These are phyloP conservation scores for Copromyces sp. DNA, from an alignment of 495 filamentous ascomycete species.

Conservation along the genomic window DNA sequence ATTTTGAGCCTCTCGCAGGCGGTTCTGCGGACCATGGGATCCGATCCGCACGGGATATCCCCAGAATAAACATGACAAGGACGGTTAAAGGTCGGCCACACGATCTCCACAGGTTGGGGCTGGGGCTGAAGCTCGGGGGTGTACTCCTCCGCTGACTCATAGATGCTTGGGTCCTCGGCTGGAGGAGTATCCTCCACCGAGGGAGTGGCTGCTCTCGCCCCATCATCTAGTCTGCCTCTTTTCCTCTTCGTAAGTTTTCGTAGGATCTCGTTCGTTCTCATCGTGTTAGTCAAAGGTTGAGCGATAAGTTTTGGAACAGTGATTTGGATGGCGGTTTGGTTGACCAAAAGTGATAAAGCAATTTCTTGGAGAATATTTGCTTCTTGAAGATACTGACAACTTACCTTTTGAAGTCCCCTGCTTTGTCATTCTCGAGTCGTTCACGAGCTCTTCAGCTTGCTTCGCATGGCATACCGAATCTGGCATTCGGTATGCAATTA, in stretches of 20 bases:
- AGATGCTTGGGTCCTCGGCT: not conserved
- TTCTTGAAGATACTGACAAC: not conserved
- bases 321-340: not conserved
- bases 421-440: not conserved
- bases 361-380: not conserved
- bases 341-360: not conserved
- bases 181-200: not conserved
- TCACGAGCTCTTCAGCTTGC: not conserved
- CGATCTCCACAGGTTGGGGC: not conserved
- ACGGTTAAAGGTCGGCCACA: not conserved
- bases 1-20: not conserved
- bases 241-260: not conserved
- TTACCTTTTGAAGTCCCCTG: not conserved
- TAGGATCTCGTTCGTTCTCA: not conserved
- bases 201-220: not conserved
- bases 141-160: not conserved
- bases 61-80: not conserved
- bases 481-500: not conserved
- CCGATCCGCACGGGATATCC: not conserved
- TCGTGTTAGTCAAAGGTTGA: not conserved
- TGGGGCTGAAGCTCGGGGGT: not conserved
- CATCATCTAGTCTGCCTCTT: not conserved
- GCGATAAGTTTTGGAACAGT: not conserved
- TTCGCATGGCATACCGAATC: not conserved
- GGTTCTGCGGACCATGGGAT: not conserved